Evolutionary conservation across 805 yeast genomes (phyloP), one percentile per base, ranked within the genome.

Genomic region (Teunomyces pallodes): DNA sequence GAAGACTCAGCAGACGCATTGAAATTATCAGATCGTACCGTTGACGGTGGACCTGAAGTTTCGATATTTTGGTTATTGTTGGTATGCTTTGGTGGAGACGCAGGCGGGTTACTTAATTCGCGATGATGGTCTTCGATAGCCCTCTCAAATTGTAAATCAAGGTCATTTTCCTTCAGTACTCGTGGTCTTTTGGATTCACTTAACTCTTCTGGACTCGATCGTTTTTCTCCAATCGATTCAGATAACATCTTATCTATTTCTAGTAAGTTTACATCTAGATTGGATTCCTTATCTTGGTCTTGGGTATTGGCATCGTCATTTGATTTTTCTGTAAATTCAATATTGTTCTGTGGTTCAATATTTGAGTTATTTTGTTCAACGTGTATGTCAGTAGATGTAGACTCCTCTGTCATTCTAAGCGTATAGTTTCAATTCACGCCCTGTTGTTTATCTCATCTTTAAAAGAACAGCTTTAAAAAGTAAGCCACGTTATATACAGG

Each of bases 221-320:
- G 44, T 33, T n/a, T 44, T 45, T 43, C 28, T 42, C 38, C 45
- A 16, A 56, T 55, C 7, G 60, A 54, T 42, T 55, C 59, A 24
- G 60, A 54, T 14, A 58, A 40, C 54, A 56, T 55, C 45, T 54
- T 54, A 48, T 58, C 57, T 12, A 58, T 52, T 26, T 58, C 62
- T 28, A 48, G 27, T 9, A 48, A 40, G 24, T 48, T 44, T 30
- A 44, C 32, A 29, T 48, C 47, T 13, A 48, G 41, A 28, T 41
- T 41, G 16, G 41, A 20, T 30, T 17, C 45, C 32, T 39, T 28
- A 8, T 42, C 42, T 27, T 42, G 36, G 28, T 14, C 13, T 9
- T 9, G 10, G 14, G 5, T 26, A 14, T 7, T 10, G 14, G 9
- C 27, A 14, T 7, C 14, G n/a, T n/a, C 14, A 17, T 28, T 29